These are phyloP conservation scores for Beauveria caledonica DNA, from an alignment of 2,329 filamentous ascomycete species.

Conservation along the genomic window DNA sequence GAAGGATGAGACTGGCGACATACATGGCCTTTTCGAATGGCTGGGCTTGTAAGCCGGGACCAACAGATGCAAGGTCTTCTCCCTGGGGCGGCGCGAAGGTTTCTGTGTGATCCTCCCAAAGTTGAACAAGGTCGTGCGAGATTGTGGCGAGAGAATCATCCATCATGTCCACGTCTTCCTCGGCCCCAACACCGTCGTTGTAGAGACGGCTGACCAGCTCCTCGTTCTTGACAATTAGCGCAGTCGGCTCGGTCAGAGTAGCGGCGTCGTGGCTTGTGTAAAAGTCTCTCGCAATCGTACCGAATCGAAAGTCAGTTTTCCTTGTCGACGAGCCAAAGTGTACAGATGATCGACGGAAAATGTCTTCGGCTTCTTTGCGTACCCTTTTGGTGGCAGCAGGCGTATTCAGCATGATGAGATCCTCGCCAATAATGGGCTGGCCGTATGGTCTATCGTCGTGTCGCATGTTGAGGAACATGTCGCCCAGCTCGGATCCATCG, in stretches of 20 bases:
- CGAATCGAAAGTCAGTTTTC: conserved; percentile 56
- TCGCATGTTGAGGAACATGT: conserved; percentile 43
- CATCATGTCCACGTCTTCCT: conserved; percentile 48
- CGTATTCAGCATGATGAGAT: conserved; percentile 47
- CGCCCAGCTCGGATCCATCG: conserved; percentile 32
- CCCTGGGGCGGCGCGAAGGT: conserved; percentile 39
- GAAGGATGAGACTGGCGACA: conserved; percentile 68
- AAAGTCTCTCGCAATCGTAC: conserved; percentile 63
- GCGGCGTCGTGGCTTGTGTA: conserved; percentile 49
- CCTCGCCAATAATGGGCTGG: conserved; percentile 33
- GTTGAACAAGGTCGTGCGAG: conserved; percentile 40
- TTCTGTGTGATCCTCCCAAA: conserved; percentile 49
- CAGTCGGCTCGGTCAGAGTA: conserved; percentile 57
- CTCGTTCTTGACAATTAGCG: conserved; percentile 70
- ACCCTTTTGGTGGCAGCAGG: conserved; percentile 47
- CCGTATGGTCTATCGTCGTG: conserved; percentile 32
- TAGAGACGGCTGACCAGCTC: conserved; percentile 59
- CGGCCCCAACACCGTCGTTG: conserved; percentile 48
- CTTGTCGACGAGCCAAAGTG: conserved; percentile 32
- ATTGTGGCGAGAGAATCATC: conserved; percentile 48
- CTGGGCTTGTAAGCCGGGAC: conserved; percentile 52
- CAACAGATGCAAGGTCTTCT: conserved; percentile 54
- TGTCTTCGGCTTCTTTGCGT: conserved; percentile 46
- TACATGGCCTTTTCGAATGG: conserved; percentile 69
- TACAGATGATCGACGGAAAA: conserved; percentile 44